phyloP scores from a whole-genome alignment of 176 grass and related monocot species.

The Poa annua region DNA sequence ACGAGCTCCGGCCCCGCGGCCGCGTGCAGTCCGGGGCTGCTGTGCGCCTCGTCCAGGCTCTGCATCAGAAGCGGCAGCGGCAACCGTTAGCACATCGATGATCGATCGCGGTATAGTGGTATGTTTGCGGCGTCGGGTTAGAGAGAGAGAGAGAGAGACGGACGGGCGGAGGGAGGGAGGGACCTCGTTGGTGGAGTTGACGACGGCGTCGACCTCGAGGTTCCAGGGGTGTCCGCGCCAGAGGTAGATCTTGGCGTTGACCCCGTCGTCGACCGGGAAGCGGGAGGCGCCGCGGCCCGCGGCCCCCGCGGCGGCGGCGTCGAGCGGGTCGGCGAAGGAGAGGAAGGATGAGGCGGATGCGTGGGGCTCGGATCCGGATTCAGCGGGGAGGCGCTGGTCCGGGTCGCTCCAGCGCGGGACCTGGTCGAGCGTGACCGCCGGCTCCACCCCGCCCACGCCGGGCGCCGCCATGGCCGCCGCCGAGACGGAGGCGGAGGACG shows the following conservation, averaged over 20 bases:
- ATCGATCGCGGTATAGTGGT: neutral
- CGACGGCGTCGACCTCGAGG: conserved; percentile 96
- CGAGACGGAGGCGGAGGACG: conserved; percentile 29
- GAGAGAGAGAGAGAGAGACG: too few species aligned
- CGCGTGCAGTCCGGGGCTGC: conserved; percentile 79
- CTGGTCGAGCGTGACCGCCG: conserved; percentile 76
- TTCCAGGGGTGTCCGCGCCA: conserved; percentile 91
- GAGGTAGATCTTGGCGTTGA: conserved; percentile 91
- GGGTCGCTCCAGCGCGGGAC: conserved; percentile 94
- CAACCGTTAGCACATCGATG: conserved; percentile 18
- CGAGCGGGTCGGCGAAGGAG: conserved; percentile 73
- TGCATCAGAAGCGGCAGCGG: conserved; percentile 34
- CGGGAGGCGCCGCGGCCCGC: conserved; percentile 51
- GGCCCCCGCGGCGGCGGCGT: conserved; percentile 45
- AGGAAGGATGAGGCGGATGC: conserved; percentile 35
- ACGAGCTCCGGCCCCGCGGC: conserved; percentile 80
- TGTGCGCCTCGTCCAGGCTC: conserved; percentile 96
- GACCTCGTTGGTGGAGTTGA: conserved; percentile 98
- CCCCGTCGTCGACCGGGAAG: conserved; percentile 79
- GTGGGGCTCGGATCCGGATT: conserved; percentile 20
- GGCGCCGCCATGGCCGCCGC: conserved; percentile 36
- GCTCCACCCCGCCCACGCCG: conserved; percentile 61
- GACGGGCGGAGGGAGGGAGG: too few species aligned
- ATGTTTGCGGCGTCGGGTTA: neutral
- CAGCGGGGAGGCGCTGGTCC: conserved; percentile 52